Conservation (phyloP, 352 stramenopile species). For the Elongisporangium anandrum region DNA sequence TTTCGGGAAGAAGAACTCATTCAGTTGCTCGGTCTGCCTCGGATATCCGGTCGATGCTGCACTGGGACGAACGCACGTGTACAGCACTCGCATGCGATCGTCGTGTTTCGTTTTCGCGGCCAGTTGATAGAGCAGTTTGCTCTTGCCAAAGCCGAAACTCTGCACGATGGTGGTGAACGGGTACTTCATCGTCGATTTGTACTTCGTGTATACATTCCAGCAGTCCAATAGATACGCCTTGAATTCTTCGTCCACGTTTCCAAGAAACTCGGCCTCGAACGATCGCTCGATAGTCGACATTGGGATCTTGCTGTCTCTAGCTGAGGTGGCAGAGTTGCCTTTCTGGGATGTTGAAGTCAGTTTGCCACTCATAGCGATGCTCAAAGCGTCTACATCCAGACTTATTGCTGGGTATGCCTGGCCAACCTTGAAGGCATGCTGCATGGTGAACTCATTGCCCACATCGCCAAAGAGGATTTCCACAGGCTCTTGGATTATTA, state of each 20-base stretch:
- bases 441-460: too few relatives aligned
- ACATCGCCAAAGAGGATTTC: too few relatives aligned
- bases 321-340: too few relatives aligned
- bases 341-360: too few relatives aligned
- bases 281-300: too few relatives aligned
- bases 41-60: conserved; percentile 5
- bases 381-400: too few relatives aligned
- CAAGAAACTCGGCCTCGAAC: conserved; percentile 1
- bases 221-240: neutral
- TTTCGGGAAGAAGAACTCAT: neutral
- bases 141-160: conserved; percentile 16
- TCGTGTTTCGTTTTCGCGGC: neutral
- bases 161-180: conserved; percentile 2
- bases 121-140: conserved; percentile 6
- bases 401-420: too few relatives aligned
- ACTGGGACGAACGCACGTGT: neutral
- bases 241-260: neutral
- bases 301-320: too few relatives aligned
- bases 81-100: conserved; percentile 6
- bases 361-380: too few relatives aligned
- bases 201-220: neutral
- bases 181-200: neutral
- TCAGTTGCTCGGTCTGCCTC: neutral
- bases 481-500: too few relatives aligned
- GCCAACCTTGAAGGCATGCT: too few relatives aligned